Conservation (phyloP, 2,329 filamentous ascomycete genomes). For the Epichloe glyceriae region DNA sequence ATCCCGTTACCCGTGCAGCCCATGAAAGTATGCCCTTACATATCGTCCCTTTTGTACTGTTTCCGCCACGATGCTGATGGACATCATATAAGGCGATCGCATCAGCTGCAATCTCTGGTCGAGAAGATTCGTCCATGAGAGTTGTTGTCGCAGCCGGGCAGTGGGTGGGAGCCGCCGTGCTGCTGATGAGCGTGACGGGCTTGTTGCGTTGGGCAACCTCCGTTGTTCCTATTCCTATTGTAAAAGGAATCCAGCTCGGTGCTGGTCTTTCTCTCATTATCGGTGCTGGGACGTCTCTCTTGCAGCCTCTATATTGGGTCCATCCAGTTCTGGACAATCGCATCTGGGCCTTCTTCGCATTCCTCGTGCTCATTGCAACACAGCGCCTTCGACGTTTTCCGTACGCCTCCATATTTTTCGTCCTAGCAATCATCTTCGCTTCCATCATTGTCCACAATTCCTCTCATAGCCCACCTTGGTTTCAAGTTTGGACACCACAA, state of each 20-base stretch:
- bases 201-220: conserved; percentile 60
- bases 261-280: conserved; percentile 75
- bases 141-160: conserved; percentile 69
- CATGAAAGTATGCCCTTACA: conserved; percentile 40
- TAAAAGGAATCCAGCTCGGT: conserved; percentile 91
- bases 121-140: conserved; percentile 31
- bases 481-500: conserved; percentile 48
- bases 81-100: conserved; percentile 56
- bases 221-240: conserved; percentile 71
- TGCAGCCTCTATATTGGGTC: conserved; percentile 57
- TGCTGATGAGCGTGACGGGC: conserved; percentile 67
- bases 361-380: conserved; percentile 56
- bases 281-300: conserved; percentile 57
- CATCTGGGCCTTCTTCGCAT: conserved; percentile 62
- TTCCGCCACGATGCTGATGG: neutral
- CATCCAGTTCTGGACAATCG: conserved; percentile 62
- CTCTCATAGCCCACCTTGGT: conserved; percentile 30
- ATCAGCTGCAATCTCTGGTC: conserved; percentile 67
- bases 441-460: conserved; percentile 23
- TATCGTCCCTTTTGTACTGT: neutral
- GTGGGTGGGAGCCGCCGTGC: conserved; percentile 60
- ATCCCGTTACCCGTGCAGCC: conserved; percentile 87
- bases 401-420: conserved; percentile 63
- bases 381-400: conserved; percentile 56
- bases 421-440: conserved; percentile 55